Evolutionary conservation across 331 rosid species (phyloP), one percentile per base, ranked within the genome.

Genomic region (Acacia pycnantha): DNA sequence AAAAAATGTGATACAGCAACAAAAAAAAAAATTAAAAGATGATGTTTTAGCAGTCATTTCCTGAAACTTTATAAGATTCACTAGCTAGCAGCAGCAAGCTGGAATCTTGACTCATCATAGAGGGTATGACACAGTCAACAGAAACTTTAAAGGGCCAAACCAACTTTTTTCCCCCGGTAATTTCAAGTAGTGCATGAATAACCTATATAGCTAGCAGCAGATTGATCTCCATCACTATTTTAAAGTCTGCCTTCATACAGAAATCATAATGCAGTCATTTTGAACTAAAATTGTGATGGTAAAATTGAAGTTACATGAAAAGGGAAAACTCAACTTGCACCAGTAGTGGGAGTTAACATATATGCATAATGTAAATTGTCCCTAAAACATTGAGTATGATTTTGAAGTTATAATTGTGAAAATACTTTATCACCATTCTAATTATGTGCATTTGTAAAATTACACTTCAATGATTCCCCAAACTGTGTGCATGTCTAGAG

Each of bases 71-170:
- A 53, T 66, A 40, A 64, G 58, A 59, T 40, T 72, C 71, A 66
- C 41, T 29, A 73, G 65, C 50, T 74, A 69, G 82, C 82, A 82
- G 29, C 26, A 68, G 29, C n/a, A 68, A n/a, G 77, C 71, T 69
- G 37, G 82, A 35, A 76, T 67, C 26, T 41, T 29, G 46, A 79
- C 29, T 50, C 19, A 33, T 12, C 79, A 29, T 29, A 29, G 31
- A 29, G 59, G 37, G 22, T 22, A 70, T 33, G 62, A 59, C 37
- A 75, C 40, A 41, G 13, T 50, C 44, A 62, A 48, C 11, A 51
- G 6, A 47, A 80, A 73, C 15, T 35, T 3, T 33, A 33, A 59
- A 44, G 43, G 56, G 35, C 33, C 67, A 41, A 24, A 81, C 11
- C 70, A 27, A 54, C 76, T 53, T 53, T 48, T 26, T 47, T 31